These are phyloP conservation scores for Fraxinus dipetala DNA, from an alignment of 305 asterid species.

Conservation along the genomic window DNA sequence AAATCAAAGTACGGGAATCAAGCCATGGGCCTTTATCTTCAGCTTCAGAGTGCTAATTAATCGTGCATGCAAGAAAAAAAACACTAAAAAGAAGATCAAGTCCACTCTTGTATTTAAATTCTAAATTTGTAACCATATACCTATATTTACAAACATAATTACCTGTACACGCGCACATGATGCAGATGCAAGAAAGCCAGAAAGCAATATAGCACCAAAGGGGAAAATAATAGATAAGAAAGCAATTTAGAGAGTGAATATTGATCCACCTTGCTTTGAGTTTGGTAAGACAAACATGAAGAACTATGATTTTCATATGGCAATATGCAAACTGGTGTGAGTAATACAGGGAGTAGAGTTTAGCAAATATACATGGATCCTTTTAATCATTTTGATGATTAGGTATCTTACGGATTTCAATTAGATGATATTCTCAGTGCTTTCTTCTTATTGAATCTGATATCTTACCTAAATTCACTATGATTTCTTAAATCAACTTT, in stretches of 20 bases:
- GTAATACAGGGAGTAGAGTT: not conserved
- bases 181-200: not conserved
- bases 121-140: not conserved
- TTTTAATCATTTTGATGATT: not conserved
- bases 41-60: not conserved
- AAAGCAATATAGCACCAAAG: not conserved
- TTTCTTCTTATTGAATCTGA: not conserved
- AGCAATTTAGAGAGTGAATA: not conserved
- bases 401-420: not conserved
- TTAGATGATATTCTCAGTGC: not conserved
- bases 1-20: not conserved
- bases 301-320: not conserved
- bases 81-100: not conserved
- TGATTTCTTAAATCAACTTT: not conserved
- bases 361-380: not conserved
- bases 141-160: not conserved
- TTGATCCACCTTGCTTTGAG: not conserved
- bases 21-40: not conserved
- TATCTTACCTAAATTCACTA: not conserved
- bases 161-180: not conserved
- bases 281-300: not conserved
- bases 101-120: not conserved
- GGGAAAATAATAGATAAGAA: not conserved
- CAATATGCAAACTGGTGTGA: not conserved
- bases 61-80: not conserved